Evolutionary conservation across 805 yeast species (phyloP).

Genomic region (Candida ponderosae): DNA sequence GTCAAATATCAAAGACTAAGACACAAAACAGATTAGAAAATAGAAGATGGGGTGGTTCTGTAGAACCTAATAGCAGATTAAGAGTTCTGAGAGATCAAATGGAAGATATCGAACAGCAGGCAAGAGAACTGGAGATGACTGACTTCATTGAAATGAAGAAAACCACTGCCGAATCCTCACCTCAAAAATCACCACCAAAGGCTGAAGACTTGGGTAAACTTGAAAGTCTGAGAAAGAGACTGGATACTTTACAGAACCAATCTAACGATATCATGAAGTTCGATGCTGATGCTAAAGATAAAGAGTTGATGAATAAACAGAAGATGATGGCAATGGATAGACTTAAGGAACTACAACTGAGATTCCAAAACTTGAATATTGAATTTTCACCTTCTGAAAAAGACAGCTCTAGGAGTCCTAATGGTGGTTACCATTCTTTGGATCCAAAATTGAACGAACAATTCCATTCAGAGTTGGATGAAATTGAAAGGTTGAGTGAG

Average conservation of each 20-base stretch:
- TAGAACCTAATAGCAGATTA: constrained; percentile 72
- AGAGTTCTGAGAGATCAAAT: constrained; percentile 72
- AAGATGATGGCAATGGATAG: constrained; percentile 65
- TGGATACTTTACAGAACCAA: constrained; percentile 60
- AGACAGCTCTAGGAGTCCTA: neutral
- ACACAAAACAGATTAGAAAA: constrained; percentile 34
- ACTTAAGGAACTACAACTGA: constrained; percentile 58
- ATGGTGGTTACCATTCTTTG: constrained; percentile 16
- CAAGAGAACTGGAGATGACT: constrained; percentile 77
- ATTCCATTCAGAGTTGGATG: constrained; percentile 30
- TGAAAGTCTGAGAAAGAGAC: constrained; percentile 44
- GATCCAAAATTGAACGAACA: constrained; percentile 30
- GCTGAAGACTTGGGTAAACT: constrained; percentile 50
- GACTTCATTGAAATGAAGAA: constrained; percentile 54
- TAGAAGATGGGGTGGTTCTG: constrained; percentile 38
- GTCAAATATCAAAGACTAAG: constrained; percentile 30
- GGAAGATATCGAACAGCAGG: constrained; percentile 80
- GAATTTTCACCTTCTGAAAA: constrained; percentile 30
- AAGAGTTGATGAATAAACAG: constrained; percentile 50
- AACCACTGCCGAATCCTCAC: constrained; percentile 10
- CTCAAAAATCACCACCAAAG: constrained; percentile 20
- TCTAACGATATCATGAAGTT: constrained; percentile 70
- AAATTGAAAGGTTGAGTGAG: constrained; percentile 18
- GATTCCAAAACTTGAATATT: constrained; percentile 58
- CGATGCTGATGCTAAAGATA: constrained; percentile 42